These are phyloP conservation scores for Coniochaeta hoffmannii DNA, from an alignment of 2,329 filamentous ascomycete genomes.

Conservation along the genomic window DNA sequence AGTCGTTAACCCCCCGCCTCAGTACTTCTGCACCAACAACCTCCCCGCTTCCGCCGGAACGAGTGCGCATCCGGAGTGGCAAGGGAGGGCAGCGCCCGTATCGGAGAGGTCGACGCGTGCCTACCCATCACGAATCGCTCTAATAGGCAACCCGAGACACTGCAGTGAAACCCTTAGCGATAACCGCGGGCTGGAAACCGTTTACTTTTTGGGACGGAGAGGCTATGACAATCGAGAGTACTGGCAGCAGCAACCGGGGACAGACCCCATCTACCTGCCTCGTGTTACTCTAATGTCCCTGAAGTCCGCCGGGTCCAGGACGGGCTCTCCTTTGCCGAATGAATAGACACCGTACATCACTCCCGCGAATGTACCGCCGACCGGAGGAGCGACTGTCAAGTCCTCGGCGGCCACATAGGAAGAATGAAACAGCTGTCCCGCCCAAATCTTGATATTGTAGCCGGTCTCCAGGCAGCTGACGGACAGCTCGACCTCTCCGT, in stretches of 20 bases:
- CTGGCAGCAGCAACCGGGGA: neutral
- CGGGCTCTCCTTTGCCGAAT: conserved; percentile 20
- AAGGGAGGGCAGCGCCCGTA: neutral
- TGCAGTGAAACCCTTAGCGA: neutral
- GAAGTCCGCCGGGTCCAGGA: conserved; percentile 23
- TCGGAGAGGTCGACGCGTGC: neutral
- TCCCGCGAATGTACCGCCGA: conserved; percentile 22
- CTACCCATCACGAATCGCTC: neutral
- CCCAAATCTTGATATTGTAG: conserved; percentile 13
- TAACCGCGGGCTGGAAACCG: neutral
- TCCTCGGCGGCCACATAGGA: conserved; percentile 10
- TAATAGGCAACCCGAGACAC: neutral
- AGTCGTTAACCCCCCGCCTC: neutral
- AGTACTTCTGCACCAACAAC: neutral
- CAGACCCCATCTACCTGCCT: neutral
- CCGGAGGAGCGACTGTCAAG: conserved; percentile 19
- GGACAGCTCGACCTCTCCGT: neutral
- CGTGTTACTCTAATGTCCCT: conserved; percentile 12
- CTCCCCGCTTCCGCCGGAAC: neutral
- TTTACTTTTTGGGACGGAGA: neutral
- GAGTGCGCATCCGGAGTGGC: neutral
- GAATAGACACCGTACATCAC: conserved; percentile 23
- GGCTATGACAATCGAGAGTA: neutral
- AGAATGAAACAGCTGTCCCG: neutral
- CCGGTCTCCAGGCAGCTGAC: neutral